Percentiles rank a stretch among this genome's conserved stretches.
Conservation (phyloP, 169 alveolate species). For the Pseudocohnilembus persalinus region DNA sequence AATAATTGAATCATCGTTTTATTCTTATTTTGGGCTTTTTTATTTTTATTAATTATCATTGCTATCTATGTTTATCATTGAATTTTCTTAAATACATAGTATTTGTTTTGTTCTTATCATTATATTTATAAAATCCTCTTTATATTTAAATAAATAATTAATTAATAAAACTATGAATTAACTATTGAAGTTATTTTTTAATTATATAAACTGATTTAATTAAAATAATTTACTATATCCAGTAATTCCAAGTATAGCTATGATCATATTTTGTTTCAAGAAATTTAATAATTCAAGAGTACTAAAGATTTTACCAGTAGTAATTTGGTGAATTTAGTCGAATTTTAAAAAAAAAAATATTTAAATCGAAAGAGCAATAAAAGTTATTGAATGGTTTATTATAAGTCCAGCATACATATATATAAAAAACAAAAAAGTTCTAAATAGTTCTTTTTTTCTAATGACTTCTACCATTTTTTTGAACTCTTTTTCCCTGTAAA, state of each 20-base stretch:
- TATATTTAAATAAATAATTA: no score
- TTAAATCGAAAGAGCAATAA: no score
- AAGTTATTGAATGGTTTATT: background rate
- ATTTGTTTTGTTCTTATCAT: background rate
- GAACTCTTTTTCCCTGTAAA: constrained; percentile 70
- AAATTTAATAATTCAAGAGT: background rate
- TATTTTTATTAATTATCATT: no score
- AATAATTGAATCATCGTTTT: no score
- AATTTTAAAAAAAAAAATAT: no score
- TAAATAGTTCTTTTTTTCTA: constrained; percentile 44
- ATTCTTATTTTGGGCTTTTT: background rate
- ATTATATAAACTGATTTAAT: no score
- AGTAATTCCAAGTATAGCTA: background rate
- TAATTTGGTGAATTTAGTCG: no score
- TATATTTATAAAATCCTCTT: background rate
- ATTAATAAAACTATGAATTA: no score
- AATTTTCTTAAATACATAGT: no score
- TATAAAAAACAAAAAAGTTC: background rate
- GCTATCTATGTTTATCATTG: no score
- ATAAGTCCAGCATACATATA: background rate
- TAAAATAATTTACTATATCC: no score
- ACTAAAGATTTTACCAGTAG: background rate
- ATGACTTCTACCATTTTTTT: constrained; percentile 36
- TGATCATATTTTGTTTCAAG: background rate
- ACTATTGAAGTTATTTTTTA: background rate